Evolutionary conservation across 2,329 filamentous ascomycete species (phyloP), one percentile per base, ranked within the genome.

Genomic region (Albophoma yamanashiensis): DNA sequence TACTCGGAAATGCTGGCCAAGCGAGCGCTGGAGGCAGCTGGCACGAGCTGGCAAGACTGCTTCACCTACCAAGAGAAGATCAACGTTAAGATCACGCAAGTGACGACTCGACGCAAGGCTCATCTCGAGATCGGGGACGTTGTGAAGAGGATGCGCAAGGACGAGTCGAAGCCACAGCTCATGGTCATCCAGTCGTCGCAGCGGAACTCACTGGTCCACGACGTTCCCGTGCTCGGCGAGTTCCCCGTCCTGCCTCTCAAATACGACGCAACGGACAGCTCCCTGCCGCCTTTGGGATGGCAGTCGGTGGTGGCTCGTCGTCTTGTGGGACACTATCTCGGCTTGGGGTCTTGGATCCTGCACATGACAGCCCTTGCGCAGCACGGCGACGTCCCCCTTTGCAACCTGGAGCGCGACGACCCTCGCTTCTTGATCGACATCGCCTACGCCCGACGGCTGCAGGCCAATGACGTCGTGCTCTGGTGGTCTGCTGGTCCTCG

Each of bases 361-460:
- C 92, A 99, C 74, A 80, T 99, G 22, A 89, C 91, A 34, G 87
- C 92, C 55, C 83, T 99, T 59, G 89, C 94, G 56, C 83, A 91
- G 63, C 97, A 97, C 70, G 94, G 94, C 34, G 91, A 97, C 71
- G 86, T 99, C 5, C 94, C 94, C 1, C 80, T 99, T 9, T 97
- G 94, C 75, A 99, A 99, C 67, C 78, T 99, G 39, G 94, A 97
- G 72, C 87, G 88, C 52, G 94, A 97, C 65, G 94, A 99, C 67
- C 93, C 94, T 36, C 86, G 91, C 3, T 97, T 94, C 76, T 77
- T 99, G 59, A 99, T 99, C 66, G 94, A 99, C 70, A 85, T 99
- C 59, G 90, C 93, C 0, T 99, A 97, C 71, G 94, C 94, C 0
- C 82, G 95, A 60, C 84, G 92, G 22, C 78, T 99, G 58, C 91